These are phyloP conservation scores for Saccharum hybrid DNA, from an alignment of 202 grass and related monocot species.

Conservation along the genomic window DNA sequence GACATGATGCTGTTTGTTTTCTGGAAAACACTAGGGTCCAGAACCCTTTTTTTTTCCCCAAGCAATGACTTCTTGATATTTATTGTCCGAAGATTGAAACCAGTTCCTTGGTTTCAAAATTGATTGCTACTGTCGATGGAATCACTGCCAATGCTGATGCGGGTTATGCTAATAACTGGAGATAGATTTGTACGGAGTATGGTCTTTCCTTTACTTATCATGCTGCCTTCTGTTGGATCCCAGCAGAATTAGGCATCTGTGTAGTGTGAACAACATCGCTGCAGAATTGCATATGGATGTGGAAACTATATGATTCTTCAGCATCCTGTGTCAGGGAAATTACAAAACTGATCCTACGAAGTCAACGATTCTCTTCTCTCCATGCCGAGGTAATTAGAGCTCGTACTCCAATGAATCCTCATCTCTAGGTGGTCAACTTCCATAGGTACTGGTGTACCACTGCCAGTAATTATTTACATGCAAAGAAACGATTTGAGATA, in stretches of 20 bases:
- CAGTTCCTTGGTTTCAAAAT: neutral
- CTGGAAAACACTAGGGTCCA: neutral
- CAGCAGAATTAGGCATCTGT: neutral
- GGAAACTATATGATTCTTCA: constrained; percentile 1
- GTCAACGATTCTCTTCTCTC: constrained; percentile 55
- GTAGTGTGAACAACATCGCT: too few relatives aligned
- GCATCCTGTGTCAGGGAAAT: constrained; percentile 29
- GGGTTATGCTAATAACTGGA: neutral
- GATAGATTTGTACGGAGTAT: constrained; percentile 4
- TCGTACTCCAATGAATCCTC: constrained; percentile 37
- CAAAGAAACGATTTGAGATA: too few relatives aligned
- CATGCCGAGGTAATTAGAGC: constrained; percentile 35
- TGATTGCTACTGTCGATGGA: neutral
- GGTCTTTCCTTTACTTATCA: neutral
- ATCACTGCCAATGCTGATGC: neutral
- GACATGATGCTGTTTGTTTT: neutral
- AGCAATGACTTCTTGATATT: neutral
- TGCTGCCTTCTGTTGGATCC: neutral
- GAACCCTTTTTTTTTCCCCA: neutral
- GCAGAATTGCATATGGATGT: constrained; percentile 26
- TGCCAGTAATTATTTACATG: neutral
- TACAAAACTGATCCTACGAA: neutral
- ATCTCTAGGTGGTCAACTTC: constrained; percentile 35
- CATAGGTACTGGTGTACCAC: constrained; percentile 17
- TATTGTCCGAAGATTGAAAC: neutral